Evolutionary conservation across 2,329 filamentous ascomycete genomes (phyloP).

Genomic region (Aspergillus quadricinctus): DNA sequence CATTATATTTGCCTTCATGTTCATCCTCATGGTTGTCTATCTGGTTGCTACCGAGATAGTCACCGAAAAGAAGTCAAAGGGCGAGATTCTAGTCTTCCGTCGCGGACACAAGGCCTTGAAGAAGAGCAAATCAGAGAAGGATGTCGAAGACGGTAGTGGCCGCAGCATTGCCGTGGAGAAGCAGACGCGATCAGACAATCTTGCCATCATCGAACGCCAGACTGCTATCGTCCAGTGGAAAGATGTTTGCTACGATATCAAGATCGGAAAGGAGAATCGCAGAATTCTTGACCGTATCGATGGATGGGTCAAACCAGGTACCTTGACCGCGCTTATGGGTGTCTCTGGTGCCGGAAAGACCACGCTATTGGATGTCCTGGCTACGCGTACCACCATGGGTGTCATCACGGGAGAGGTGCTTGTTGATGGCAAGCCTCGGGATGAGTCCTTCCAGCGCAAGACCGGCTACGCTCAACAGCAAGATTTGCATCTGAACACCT

Average conservation of each 20-base stretch:
- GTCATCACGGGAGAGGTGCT: conserved; percentile 62
- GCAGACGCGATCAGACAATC: neutral
- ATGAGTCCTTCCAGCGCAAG: conserved; percentile 57
- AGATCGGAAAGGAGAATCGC: conserved; percentile 42
- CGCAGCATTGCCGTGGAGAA: neutral
- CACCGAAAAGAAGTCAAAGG: conserved; percentile 30
- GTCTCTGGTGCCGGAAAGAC: conserved; percentile 59
- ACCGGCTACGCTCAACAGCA: conserved; percentile 66
- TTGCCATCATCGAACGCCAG: conserved; percentile 50
- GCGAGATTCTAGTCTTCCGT: conserved; percentile 11
- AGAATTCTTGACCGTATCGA: conserved; percentile 47
- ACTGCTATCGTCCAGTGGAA: conserved; percentile 66
- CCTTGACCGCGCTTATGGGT: conserved; percentile 55
- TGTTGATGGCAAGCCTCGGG: conserved; percentile 55
- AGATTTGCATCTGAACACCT: conserved; percentile 73
- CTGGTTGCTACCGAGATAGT: conserved; percentile 40
- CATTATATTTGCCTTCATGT: conserved; percentile 59
- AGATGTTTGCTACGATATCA: conserved; percentile 45
- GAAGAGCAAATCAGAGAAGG: conserved; percentile 1
- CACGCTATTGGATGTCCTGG: conserved; percentile 54
- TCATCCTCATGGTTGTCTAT: conserved; percentile 57
- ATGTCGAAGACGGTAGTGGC: conserved; percentile 1
- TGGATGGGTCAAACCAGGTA: conserved; percentile 52
- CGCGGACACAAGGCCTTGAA: conserved; percentile 3
- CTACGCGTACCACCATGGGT: conserved; percentile 55